Evolutionary conservation across 1,139 yeast species (phyloP).

Genomic region (Candida dubliniensis): DNA sequence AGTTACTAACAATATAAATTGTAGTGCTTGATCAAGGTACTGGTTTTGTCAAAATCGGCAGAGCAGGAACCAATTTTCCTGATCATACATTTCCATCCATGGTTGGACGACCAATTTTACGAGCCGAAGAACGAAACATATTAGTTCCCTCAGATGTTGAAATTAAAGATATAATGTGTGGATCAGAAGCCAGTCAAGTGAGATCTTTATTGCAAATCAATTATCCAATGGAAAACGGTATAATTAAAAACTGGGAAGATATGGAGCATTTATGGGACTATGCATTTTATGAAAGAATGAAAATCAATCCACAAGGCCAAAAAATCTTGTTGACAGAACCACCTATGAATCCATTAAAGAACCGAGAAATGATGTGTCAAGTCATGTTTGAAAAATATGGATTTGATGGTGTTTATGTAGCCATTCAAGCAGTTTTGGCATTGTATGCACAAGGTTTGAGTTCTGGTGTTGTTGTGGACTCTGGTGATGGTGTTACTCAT

Average conservation of each 20-base stretch:
- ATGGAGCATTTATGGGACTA: constrained; percentile 99
- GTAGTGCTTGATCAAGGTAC: constrained; percentile 98
- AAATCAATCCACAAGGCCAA: constrained; percentile 69
- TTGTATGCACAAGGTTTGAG: constrained; percentile 95
- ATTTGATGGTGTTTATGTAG: constrained; percentile 96
- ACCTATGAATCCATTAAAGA: constrained; percentile 94
- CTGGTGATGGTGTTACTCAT: constrained; percentile 88
- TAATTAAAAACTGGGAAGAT: constrained; percentile 96
- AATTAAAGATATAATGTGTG: constrained; percentile 94
- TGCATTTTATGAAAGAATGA: constrained; percentile 89
- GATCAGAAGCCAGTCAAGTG: constrained; percentile 90
- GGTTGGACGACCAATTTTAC: constrained; percentile 94
- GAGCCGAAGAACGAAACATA: constrained; percentile 88
- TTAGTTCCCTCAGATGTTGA: constrained; percentile 59
- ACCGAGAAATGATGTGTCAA: constrained; percentile 92
- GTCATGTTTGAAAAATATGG: constrained; percentile 96
- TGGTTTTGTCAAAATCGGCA: constrained; percentile 92
- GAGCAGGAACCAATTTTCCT: constrained; percentile 97
- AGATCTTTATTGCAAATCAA: constrained; percentile 87
- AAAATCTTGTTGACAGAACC: constrained; percentile 93
- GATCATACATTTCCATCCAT: constrained; percentile 98
- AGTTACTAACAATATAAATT: neutral
- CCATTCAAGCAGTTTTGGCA: constrained; percentile 97
- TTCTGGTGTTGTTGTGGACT: constrained; percentile 98
- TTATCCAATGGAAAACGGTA: constrained; percentile 98